A percentile compares a stretch with the other conserved stretches of the same genome.
Evolutionary conservation across 169 alveolate species (phyloP).

Genomic region (Plasmodium vinckei): DNA sequence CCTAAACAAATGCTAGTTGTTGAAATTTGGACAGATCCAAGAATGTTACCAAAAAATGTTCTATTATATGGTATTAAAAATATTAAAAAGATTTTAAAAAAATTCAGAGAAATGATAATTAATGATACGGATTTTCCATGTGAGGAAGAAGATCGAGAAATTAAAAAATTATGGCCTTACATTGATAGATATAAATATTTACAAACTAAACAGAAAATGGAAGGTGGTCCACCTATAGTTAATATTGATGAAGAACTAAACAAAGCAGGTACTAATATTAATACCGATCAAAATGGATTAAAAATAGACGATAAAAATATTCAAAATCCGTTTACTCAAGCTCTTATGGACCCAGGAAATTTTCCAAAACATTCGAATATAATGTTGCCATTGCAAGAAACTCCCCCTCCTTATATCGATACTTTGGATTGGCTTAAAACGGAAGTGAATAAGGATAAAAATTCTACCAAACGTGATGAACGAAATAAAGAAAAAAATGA

Average conservation of each 20-base stretch:
- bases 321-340: slow-evolving; percentile 44
- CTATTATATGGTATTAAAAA: slow-evolving; percentile 77
- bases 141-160: slow-evolving; percentile 42
- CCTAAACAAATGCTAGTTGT: slow-evolving; percentile 89
- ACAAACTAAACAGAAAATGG: slow-evolving; percentile 63
- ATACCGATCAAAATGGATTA: no score
- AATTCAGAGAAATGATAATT: slow-evolving; percentile 65
- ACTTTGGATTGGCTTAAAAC: slow-evolving; percentile 70
- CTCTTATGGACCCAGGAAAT: slow-evolving; percentile 44
- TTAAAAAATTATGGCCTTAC: slow-evolving; percentile 69
- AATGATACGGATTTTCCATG: slow-evolving; percentile 46
- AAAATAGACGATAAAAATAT: background rate
- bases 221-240: slow-evolving; percentile 73
- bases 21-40: slow-evolving; percentile 87
- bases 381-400: slow-evolving; percentile 39
- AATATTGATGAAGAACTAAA: slow-evolving; percentile 41
- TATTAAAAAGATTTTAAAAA: slow-evolving; percentile 68
- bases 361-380: slow-evolving; percentile 74
- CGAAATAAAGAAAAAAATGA: slow-evolving; percentile 8
- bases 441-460: slow-evolving; percentile 58
- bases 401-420: slow-evolving; percentile 73
- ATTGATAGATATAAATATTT: slow-evolving; percentile 71
- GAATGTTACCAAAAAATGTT: slow-evolving; percentile 80
- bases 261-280: background rate
- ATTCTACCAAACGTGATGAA: slow-evolving; percentile 10